These are phyloP conservation scores for Herpetospermum pedunculosum DNA, from an alignment of 306 rosid species.

Conservation along the genomic window DNA sequence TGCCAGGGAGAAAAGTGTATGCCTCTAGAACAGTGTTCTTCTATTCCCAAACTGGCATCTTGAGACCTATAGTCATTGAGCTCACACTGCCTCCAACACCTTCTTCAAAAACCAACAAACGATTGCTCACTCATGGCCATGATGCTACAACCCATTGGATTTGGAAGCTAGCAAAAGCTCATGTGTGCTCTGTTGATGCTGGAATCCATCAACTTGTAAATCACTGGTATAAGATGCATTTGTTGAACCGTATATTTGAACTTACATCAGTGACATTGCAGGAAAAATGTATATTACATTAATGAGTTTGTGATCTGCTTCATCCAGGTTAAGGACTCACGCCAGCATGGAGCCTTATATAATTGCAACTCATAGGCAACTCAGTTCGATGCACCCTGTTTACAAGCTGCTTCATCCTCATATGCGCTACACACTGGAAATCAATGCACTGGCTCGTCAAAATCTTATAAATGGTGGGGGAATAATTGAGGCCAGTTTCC, in stretches of 20 bases:
- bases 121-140: slow-evolving; percentile 66
- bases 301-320: slow-evolving; percentile 10
- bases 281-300: not conserved
- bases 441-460: slow-evolving; percentile 84
- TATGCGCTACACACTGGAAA: slow-evolving; percentile 88
- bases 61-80: slow-evolving; percentile 76
- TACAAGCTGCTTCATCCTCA: slow-evolving; percentile 88
- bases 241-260: not conserved
- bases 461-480: slow-evolving; percentile 88
- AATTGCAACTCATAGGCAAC: slow-evolving; percentile 80
- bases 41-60: slow-evolving; percentile 22
- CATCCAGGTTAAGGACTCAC: slow-evolving; percentile 89
- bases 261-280: not conserved
- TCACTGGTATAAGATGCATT: slow-evolving; percentile 53
- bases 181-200: slow-evolving; percentile 79
- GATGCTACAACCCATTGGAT: slow-evolving; percentile 78
- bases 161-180: slow-evolving; percentile 98
- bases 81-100: slow-evolving; percentile 64
- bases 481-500: slow-evolving; percentile 72
- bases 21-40: slow-evolving; percentile 80
- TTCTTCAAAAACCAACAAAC: slow-evolving; percentile 35
- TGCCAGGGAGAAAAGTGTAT: slow-evolving; percentile 71
- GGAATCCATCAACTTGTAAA: slow-evolving; percentile 92
- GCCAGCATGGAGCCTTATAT: slow-evolving; percentile 91
- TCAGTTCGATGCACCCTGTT: slow-evolving; percentile 87